phyloP scores from a whole-genome alignment of 768 basidiomycete species.

The Xerocomellus amylosporus region DNA sequence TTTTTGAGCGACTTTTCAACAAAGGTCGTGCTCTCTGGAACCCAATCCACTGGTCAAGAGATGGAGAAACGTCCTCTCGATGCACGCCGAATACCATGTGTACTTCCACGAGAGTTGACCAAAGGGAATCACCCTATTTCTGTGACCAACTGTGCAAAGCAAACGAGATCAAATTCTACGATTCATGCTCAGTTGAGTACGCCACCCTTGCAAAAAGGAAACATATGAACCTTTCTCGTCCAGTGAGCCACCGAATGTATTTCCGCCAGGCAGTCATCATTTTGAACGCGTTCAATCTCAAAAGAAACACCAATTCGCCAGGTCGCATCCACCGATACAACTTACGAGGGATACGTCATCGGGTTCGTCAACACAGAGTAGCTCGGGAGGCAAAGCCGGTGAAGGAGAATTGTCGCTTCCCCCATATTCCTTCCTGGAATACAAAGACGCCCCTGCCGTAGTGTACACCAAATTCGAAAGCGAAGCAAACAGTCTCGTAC shows the following conservation, averaged over 20 bases:
- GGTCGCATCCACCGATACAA: neutral
- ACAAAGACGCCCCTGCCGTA: constrained; percentile 27
- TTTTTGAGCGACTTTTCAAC: constrained; percentile 16
- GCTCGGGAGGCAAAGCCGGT: neutral
- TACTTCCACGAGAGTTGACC: neutral
- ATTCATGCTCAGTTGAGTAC: constrained; percentile 14
- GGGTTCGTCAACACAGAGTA: constrained; percentile 3
- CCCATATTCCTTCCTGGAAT: constrained; percentile 39
- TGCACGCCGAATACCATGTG: neutral
- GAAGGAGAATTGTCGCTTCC: constrained; percentile 22
- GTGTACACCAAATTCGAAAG: constrained; percentile 41
- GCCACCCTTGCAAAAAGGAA: neutral
- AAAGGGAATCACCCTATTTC: neutral
- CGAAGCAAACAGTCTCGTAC: constrained; percentile 41
- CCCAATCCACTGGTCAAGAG: neutral
- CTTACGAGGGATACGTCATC: constrained; percentile 1
- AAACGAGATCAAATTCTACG: neutral
- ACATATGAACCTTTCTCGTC: neutral
- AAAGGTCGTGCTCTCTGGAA: neutral
- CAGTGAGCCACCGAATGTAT: neutral
- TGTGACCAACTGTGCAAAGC: neutral
- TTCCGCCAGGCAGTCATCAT: neutral
- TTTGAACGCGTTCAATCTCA: neutral
- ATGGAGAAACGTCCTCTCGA: neutral
- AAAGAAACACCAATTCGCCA: neutral